Evolutionary conservation across 164 flowering plant species (phyloP), one percentile per base, ranked within the genome.

Genomic region (Umbilicus rupestris): DNA sequence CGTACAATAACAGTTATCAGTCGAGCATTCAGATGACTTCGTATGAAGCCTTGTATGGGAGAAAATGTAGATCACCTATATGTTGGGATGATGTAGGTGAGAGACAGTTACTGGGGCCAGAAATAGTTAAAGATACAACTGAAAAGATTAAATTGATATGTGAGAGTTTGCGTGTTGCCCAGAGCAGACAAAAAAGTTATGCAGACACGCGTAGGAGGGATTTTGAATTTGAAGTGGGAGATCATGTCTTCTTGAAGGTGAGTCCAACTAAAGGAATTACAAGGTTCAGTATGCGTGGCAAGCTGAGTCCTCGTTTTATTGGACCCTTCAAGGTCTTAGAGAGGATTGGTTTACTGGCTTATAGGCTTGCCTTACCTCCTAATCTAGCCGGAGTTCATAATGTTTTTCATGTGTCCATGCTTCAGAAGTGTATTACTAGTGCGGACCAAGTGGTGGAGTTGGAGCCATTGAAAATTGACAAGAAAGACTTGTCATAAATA

Each of bases 41-140:
- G 0, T 76, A 16, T 58, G 73, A 76, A 33, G 74, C 71, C 0
- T 46, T 70, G 3, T 76, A 76, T 50, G 72, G 74, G n/a, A 5
- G 71, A 2, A 70, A 67, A 29, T 74, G 73, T 42, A 44, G 71
- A 49, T 26, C 69, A 10, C 71, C 69, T 0, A 1, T 66, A 0
- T 68, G 55, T 49, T 49, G 55, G 55, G 55, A 19, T 5, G 55
- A 49, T 5, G 16, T 49, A 0, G 55, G 55, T 14, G 55, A 49
- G 15, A 5, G 5, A 0, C 24, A 19, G n/a, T 11, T 49, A 15
- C 0, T 49, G 0, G 16, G 55, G 7, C 55, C 55, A 22, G 55
- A 49, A 17, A 10, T 49, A 0, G 9, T 22, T 5, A 22, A 6
- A 22, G 62, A 58, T n/a, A n/a, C 62, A 12, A 1, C 29, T 0